A percentile compares a stretch with the other conserved stretches of the same genome.
Conservation (phyloP, 2,329 filamentous ascomycete species). For the Microthyrium microscopicum region DNA sequence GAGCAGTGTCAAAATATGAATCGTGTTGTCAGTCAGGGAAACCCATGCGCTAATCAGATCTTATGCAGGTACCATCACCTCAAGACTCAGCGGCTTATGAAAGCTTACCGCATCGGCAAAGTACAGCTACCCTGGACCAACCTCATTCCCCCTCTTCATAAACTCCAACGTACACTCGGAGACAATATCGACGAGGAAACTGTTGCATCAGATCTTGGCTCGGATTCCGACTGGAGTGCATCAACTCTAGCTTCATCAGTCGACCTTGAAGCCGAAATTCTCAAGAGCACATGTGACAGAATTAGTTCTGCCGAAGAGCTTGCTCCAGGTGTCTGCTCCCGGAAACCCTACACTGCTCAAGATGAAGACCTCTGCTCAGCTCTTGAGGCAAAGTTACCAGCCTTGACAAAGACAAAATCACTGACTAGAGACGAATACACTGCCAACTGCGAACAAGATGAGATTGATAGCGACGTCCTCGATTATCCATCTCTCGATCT, state of each 20-base stretch:
- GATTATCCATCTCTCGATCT: conserved; percentile 37
- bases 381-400: conserved; percentile 5
- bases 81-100: conserved; percentile 39
- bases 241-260: conserved; percentile 1
- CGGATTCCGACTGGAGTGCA: conserved; percentile 2
- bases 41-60: neutral
- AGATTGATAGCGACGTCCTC: conserved; percentile 20
- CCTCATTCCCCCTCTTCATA: conserved; percentile 41
- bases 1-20: neutral
- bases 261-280: conserved; percentile 7
- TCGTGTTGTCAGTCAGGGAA: neutral
- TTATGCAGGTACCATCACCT: conserved; percentile 38
- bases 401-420: conserved; percentile 11
- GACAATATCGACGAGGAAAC: conserved; percentile 5
- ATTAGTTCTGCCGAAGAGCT: conserved; percentile 10
- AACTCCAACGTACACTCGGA: conserved; percentile 20
- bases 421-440: conserved; percentile 17
- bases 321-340: too few species aligned
- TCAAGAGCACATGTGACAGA: conserved; percentile 10
- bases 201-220: neutral
- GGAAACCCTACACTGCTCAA: too few species aligned
- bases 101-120: conserved; percentile 42
- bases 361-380: conserved; percentile 5
- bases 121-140: conserved; percentile 39
- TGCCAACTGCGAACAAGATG: conserved; percentile 18